phyloP scores from a whole-genome alignment of 306 rosid species.

The Acacia acuminata region DNA sequence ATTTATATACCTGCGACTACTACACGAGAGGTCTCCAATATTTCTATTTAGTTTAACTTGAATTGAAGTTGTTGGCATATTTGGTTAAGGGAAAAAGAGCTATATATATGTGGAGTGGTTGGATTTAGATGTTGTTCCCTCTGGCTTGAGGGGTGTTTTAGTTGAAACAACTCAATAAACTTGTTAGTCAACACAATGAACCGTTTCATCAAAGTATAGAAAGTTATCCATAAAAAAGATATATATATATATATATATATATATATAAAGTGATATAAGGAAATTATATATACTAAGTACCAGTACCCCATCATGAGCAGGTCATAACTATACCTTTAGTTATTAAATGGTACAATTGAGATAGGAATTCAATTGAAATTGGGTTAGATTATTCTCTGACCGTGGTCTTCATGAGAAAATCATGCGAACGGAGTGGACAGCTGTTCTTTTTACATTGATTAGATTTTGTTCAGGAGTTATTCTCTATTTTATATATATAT shows the following conservation, averaged over 20 bases:
- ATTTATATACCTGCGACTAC: conserved; percentile 26
- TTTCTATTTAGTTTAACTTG: not conserved
- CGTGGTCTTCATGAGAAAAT: not conserved
- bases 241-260: no score
- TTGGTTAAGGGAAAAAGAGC: not conserved
- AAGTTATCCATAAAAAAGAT: not conserved
- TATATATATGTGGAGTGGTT: conserved; percentile 59
- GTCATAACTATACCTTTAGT: not conserved
- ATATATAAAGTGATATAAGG: not conserved
- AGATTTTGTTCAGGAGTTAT: not conserved
- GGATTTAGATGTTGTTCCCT: conserved; percentile 17
- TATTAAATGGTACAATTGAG: not conserved
- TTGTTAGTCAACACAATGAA: not conserved
- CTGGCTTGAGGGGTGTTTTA: conserved; percentile 35
- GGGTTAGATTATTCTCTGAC: not conserved
- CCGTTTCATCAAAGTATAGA: not conserved
- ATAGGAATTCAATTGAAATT: no score
- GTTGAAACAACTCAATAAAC: conserved; percentile 42
- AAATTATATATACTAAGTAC: not conserved
- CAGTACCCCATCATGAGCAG: not conserved
- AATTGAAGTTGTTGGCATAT: conserved; percentile 54
- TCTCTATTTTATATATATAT: not conserved
- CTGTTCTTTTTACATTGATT: not conserved
- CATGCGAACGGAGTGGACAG: not conserved
- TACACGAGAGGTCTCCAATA: not conserved